Percentiles rank a stretch among this genome's conserved stretches.
Evolutionary conservation across 1,284 basidiomycete genomes (phyloP).

Genomic region (Melampsora americana): DNA sequence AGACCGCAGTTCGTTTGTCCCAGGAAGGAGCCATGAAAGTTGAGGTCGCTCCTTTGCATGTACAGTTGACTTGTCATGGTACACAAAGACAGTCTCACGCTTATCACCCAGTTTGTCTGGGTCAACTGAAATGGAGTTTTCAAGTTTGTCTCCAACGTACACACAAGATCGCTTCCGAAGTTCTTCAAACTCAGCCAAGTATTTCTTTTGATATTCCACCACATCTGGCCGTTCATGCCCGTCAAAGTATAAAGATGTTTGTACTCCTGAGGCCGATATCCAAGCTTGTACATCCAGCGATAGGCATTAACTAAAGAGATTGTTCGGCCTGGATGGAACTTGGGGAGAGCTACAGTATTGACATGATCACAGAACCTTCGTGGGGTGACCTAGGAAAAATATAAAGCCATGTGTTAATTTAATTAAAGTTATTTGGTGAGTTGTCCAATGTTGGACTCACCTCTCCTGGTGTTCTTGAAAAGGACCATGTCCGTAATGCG

Average conservation of each 20-base stretch:
- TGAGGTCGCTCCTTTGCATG: conserved; percentile 16
- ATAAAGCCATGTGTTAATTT: background rate
- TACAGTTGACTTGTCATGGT: conserved; percentile 21
- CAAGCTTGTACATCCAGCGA: conserved; percentile 15
- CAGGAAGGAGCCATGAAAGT: conserved; percentile 15
- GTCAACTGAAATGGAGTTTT: background rate
- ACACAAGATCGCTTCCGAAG: conserved; percentile 5
- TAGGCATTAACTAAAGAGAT: conserved; percentile 11
- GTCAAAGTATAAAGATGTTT: conserved; percentile 21
- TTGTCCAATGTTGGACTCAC: conserved; percentile 4
- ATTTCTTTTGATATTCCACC: background rate
- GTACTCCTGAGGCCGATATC: conserved; percentile 7
- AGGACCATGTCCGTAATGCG: conserved; percentile 4
- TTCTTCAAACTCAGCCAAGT: conserved; percentile 1
- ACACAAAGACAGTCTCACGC: conserved; percentile 18
- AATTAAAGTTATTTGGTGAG: background rate
- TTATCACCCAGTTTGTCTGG: conserved; percentile 3
- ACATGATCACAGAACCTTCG: conserved; percentile 2
- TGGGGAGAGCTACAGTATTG: background rate
- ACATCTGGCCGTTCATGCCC: conserved; percentile 22
- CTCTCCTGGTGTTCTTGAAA: conserved; percentile 12
- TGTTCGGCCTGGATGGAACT: background rate
- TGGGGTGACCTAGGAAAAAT: conserved; percentile 15
- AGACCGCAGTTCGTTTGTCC: conserved; percentile 9
- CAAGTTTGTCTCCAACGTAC: background rate